Evolutionary conservation across 768 basidiomycete species (phyloP).

Genomic region (Tylopilus sp.): DNA sequence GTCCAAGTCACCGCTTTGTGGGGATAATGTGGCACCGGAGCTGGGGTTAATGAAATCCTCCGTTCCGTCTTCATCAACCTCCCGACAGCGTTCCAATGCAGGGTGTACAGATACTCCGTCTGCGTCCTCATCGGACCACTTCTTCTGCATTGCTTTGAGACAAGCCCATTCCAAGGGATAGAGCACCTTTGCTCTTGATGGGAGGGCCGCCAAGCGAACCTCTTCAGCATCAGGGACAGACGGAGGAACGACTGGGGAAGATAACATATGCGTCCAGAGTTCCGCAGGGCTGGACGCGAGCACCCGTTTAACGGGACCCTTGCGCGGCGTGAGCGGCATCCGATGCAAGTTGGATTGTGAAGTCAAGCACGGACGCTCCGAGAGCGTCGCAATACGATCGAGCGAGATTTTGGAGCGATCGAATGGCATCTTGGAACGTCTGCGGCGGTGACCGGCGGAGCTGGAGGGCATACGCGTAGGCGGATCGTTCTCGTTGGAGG

Average conservation of each 20-base stretch:
- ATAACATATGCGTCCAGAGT: slow-evolving; percentile 31
- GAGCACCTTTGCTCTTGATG: slow-evolving; percentile 38
- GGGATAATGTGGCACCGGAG: slow-evolving; percentile 8
- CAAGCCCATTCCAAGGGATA: slow-evolving; percentile 75
- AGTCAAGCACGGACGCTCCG: slow-evolving; percentile 26
- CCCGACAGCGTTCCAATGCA: slow-evolving; percentile 2
- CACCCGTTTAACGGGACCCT: slow-evolving; percentile 7
- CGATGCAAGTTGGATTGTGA: slow-evolving; percentile 5
- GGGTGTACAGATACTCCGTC: slow-evolving; percentile 8
- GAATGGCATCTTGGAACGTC: slow-evolving; percentile 11
- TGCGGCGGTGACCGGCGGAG: slow-evolving; percentile 5
- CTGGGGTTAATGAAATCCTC: slow-evolving; percentile 19
- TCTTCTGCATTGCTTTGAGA: slow-evolving; percentile 41
- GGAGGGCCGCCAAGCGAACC: slow-evolving; percentile 22
- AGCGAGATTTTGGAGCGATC: slow-evolving; percentile 30
- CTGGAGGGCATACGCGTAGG: slow-evolving; percentile 3
- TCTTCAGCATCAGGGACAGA: slow-evolving; percentile 23
- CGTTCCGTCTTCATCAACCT: slow-evolving; percentile 8
- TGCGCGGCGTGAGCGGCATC: slow-evolving; percentile 29
- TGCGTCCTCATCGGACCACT: slow-evolving; percentile 22
- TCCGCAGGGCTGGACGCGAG: slow-evolving; percentile 14
- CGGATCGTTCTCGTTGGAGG: slow-evolving; percentile 24
- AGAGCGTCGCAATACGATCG: slow-evolving; percentile 29
- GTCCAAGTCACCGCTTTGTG: background rate
- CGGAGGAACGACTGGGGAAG: slow-evolving; percentile 23